A percentile compares a stretch with the other conserved stretches of the same genome.
These are phyloP conservation scores for Sclerotinia subarctica DNA, from an alignment of 2,329 filamentous ascomycete genomes.

Conservation along the genomic window DNA sequence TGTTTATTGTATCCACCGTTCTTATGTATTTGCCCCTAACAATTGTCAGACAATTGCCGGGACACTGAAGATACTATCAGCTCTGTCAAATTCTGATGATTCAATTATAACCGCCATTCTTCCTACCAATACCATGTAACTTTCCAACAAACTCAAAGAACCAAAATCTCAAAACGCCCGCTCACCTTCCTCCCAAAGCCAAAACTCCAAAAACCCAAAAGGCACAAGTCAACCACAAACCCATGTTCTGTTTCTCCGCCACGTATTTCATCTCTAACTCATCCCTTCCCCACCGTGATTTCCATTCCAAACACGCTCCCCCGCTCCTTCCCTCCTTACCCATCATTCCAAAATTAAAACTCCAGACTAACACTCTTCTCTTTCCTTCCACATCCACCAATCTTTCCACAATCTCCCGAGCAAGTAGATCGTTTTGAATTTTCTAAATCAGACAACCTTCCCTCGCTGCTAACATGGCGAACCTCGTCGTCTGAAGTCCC, in stretches of 20 bases:
- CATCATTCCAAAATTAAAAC: neutral
- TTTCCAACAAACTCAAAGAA: neutral
- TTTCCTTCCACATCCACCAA: neutral
- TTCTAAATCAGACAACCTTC: too few species aligned
- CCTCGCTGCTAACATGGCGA: neutral
- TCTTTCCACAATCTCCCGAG: neutral
- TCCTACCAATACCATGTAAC: neutral
- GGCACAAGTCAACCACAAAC: neutral
- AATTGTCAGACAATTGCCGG: too few species aligned
- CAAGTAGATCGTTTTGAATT: neutral
- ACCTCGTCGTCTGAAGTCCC: neutral
- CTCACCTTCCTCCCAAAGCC: too few species aligned
- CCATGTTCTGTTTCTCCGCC: too few species aligned
- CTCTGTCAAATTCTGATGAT: neutral
- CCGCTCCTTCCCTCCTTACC: too few species aligned
- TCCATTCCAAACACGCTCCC: neutral
- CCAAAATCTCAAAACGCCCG: too few species aligned
- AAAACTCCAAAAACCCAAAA: neutral
- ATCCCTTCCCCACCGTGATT: neutral
- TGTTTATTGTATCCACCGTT: neutral
- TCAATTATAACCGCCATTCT: too few species aligned
- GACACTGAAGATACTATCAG: neutral
- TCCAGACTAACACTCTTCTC: conserved; percentile 1
- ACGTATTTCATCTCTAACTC: neutral
- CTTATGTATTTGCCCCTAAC: neutral